These are phyloP conservation scores for Acephala macrosclerotiorum DNA, from an alignment of 2,329 filamentous ascomycete species.

Conservation along the genomic window DNA sequence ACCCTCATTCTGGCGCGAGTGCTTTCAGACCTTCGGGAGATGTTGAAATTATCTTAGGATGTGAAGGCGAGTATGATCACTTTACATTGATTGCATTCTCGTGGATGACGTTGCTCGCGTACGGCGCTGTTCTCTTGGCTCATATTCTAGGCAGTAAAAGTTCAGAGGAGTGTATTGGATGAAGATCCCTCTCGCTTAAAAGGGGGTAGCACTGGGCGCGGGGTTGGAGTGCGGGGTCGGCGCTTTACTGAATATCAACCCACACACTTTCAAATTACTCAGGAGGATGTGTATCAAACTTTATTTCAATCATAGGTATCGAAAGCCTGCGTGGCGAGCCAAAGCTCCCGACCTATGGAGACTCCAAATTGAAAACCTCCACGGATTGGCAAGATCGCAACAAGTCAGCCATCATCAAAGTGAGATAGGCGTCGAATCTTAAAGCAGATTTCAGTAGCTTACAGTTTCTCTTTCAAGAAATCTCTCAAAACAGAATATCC, in stretches of 20 bases:
- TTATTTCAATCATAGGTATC: no score
- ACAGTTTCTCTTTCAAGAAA: neutral
- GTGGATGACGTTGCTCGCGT: neutral
- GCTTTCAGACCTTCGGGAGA: neutral
- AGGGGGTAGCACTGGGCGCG: neutral
- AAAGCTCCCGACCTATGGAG: no score
- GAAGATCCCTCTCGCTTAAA: slow-evolving; percentile 3
- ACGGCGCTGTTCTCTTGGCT: neutral
- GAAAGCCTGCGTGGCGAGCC: no score
- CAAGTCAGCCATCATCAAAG: neutral
- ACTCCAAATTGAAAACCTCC: no score
- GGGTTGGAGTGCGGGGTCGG: neutral
- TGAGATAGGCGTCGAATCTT: no score
- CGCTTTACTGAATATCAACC: neutral
- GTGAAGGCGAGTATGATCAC: neutral
- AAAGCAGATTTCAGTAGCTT: no score
- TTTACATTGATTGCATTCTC: neutral
- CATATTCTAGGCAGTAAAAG: neutral
- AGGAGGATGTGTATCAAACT: no score
- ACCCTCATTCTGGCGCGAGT: neutral
- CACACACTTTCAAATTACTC: neutral
- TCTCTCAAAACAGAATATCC: neutral
- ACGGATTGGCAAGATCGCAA: no score
- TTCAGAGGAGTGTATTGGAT: neutral
- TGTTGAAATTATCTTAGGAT: neutral